These are phyloP conservation scores for Lantana camara DNA, from an alignment of 257 asterid species.

Conservation along the genomic window DNA sequence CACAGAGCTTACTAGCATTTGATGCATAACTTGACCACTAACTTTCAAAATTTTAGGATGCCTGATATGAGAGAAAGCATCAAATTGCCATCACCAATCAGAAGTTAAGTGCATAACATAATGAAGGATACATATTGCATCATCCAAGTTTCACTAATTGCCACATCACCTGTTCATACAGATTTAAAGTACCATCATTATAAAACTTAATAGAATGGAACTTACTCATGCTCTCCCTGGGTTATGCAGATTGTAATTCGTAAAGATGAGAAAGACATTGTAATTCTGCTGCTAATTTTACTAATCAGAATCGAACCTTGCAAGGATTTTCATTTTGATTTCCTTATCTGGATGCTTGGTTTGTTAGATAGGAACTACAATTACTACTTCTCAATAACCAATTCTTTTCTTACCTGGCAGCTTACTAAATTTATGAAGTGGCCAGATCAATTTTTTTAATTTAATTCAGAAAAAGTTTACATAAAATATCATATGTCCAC, in stretches of 20 bases:
- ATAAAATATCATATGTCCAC: too few relatives aligned
- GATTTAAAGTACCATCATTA: neutral
- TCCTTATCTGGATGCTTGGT: constrained; percentile 5
- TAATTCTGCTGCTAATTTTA: too few relatives aligned
- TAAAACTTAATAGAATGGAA: neutral
- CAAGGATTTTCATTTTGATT: neutral
- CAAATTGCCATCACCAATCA: neutral
- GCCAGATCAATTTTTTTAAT: constrained; percentile 1
- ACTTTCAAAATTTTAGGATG: neutral
- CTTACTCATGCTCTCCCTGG: neutral
- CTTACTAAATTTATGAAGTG: neutral
- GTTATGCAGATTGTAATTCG: neutral
- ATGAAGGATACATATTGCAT: neutral
- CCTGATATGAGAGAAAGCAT: neutral
- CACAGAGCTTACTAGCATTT: neutral
- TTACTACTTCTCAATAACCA: neutral
- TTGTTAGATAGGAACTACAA: constrained; percentile 9
- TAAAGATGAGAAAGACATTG: neutral
- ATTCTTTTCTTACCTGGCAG: neutral
- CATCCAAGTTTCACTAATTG: neutral
- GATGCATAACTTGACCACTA: constrained; percentile 12
- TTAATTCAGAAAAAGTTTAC: too few relatives aligned
- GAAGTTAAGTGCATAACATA: neutral
- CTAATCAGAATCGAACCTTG: neutral
- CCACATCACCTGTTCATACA: constrained; percentile 10